Evolutionary conservation across 805 yeast species (phyloP), one percentile per base, ranked within the genome.

Genomic region (Aciculoconidium aculeatum): DNA sequence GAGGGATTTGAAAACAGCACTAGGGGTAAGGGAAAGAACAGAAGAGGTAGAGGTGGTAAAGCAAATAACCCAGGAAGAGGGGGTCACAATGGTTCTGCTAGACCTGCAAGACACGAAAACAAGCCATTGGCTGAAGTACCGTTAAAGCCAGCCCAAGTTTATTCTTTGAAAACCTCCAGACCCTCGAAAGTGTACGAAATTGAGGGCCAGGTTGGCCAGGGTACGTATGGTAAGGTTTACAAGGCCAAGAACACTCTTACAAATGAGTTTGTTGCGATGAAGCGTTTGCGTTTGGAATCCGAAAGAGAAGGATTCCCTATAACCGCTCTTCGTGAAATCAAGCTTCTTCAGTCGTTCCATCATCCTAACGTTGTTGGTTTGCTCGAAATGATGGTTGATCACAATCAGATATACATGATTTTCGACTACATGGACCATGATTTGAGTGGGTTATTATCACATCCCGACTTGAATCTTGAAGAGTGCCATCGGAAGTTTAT

Each of bases 281-380:
- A 92, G 51, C 71, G 80, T 41, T 64, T 92, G 25, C 59, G 96
- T 37, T 67, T 92, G 45, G 96, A 92, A 49, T 59, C 76, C 6
- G 97, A 90, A 51, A 67, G 86, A 27, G 98, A 92, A 49, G 96
- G 97, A 0, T 85, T 92, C 55, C 98, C 98, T 2, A 82, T 92
- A 13, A 92, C 98, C 0, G 95, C 97, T 0, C 75, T 87, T 48
- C 67, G 98, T 41, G 98, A 92, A 59, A 85, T 88, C 37, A 78
- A 86, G 40, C 61, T 90, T 11, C 62, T 90, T 27, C 96, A 90
- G 53, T 70, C 83, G 3, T 77, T 88, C 42, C 74, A 81, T 31
- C 96, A 92, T 55, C 72, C 67, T 11, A 86, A 88, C 50, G 75
- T 92, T 15, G 85, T 90, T 9, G 79, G 90, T 0, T 62, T 92